phyloP scores from a whole-genome alignment of 2,329 filamentous ascomycete species.

The Colletotrichum cereale region DNA sequence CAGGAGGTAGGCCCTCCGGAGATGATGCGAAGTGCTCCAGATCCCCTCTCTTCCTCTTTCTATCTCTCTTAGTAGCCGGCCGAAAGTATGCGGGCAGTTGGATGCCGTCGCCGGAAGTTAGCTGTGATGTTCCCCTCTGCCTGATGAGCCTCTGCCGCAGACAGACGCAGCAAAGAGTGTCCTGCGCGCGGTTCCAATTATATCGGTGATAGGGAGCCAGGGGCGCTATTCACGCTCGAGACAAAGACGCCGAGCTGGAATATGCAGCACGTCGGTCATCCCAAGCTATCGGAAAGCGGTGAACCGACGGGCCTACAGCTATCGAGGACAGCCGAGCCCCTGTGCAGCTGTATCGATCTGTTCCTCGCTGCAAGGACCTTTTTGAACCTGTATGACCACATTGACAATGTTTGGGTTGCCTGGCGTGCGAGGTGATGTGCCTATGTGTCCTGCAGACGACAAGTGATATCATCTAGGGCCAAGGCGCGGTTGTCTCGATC shows the following conservation, averaged over 20 bases:
- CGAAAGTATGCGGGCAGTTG: neutral
- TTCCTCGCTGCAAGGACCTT: neutral
- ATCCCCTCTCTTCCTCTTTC: neutral
- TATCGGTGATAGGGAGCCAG: neutral
- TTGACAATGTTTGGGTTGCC: neutral
- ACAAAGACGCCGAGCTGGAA: neutral
- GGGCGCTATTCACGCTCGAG: neutral
- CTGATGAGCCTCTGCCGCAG: neutral
- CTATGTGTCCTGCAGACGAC: neutral
- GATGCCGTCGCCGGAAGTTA: neutral
- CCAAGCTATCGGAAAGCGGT: no score
- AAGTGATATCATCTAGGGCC: neutral
- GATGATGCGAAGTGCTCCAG: neutral
- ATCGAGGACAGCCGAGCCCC: neutral
- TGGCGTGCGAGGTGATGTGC: neutral
- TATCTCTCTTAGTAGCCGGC: neutral
- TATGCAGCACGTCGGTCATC: neutral
- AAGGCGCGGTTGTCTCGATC: neutral
- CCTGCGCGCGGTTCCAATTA: neutral
- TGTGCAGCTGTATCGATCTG: neutral
- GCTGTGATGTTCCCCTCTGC: neutral
- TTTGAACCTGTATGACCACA: neutral
- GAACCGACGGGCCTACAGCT: neutral
- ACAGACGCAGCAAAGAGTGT: neutral
- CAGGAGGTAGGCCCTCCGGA: neutral